Percentiles rank a stretch among this genome's conserved stretches.
phyloP scores from a whole-genome alignment of 2,329 filamentous ascomycete species.

The Ophiostoma ips region DNA sequence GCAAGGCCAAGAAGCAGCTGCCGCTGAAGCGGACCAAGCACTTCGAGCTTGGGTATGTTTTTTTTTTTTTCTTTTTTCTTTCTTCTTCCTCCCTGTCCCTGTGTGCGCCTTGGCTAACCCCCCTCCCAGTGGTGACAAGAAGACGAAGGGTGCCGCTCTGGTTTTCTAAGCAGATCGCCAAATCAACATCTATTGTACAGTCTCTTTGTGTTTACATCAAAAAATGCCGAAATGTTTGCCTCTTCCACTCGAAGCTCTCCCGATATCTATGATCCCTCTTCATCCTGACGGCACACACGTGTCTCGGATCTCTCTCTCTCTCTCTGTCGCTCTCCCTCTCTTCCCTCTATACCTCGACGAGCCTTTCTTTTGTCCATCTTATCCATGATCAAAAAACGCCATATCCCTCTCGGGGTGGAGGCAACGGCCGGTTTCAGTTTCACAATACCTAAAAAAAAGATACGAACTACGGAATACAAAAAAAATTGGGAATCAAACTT shows the following conservation, averaged over 20 bases:
- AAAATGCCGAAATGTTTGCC: slow-evolving; percentile 5
- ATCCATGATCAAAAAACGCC: slow-evolving; percentile 1
- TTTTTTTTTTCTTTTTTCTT: slow-evolving; percentile 2
- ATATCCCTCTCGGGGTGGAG: slow-evolving; percentile 1
- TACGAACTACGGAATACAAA: too few species aligned
- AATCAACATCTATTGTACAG: slow-evolving; percentile 3
- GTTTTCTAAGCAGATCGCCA: slow-evolving; percentile 69
- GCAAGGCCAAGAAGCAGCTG: slow-evolving; percentile 98
- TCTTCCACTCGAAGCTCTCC: neutral
- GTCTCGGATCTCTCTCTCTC: slow-evolving; percentile 1
- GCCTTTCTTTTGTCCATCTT: neutral
- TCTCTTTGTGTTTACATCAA: slow-evolving; percentile 3
- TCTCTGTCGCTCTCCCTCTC: neutral
- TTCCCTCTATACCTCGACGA: neutral
- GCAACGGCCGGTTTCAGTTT: neutral
- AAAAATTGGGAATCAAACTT: too few species aligned
- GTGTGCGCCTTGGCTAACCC: slow-evolving; percentile 22
- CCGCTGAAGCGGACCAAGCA: slow-evolving; percentile 99
- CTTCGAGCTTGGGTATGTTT: slow-evolving; percentile 93
- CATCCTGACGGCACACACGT: neutral
- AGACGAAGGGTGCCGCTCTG: slow-evolving; percentile 99
- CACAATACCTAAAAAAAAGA: neutral
- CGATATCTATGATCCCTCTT: neutral
- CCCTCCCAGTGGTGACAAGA: slow-evolving; percentile 91
- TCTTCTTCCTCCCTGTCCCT: neutral